Base-by-base conservation (phyloP, 768 basidiomycete genomes). In the Polyporus arcularius region DNA sequence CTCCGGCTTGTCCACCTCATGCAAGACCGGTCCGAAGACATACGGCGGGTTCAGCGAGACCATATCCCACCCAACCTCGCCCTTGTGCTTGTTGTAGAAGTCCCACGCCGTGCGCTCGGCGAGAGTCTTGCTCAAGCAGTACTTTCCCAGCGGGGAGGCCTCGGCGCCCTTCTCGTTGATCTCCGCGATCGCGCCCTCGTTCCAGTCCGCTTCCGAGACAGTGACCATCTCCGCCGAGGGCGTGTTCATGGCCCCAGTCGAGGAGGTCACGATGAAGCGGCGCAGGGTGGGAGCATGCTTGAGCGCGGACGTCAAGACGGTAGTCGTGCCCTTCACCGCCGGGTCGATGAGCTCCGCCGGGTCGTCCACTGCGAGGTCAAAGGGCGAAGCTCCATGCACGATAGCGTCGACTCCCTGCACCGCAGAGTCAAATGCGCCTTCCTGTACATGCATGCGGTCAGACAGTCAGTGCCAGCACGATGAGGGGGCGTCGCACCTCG, bases 331-430 rank as follows among this genome's bases (percentile, higher is more conserved):
- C 3, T 83, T 74, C 4, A 93, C 82, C 28, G 92, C 92, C 5
- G 92, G 92, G 16, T 70, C 72, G 62, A 91, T 85, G 41, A 90
- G 66, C 61, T 89, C 86, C 14, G 73, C 63, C 4, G 77, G 74
- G 41, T 85, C 78, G n/a, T 76, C 73, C 1, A 75, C 78, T 1
- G 79, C 73, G 28, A 76, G 61, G 55, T 80, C 74, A 67, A 85
- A 80, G 1, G 89, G 89, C 1, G 88, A 89, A 0, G 88, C 88
- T 4, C 79, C 84, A 67, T 91, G 90, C 40, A 76, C 80, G 53
- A 94, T 83, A 0, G 81, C 92, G 60, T 90, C 86, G 8, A 93
- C 85, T 1, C 81, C 90, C 70, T 86, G 83, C 60, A 93, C 88
- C 0, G 86, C 90, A 53, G 90, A 85, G 69, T 94, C 90, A 62